Evolutionary conservation across 257 asterid species (phyloP).

Genomic region (Fraxinus cuspidata): DNA sequence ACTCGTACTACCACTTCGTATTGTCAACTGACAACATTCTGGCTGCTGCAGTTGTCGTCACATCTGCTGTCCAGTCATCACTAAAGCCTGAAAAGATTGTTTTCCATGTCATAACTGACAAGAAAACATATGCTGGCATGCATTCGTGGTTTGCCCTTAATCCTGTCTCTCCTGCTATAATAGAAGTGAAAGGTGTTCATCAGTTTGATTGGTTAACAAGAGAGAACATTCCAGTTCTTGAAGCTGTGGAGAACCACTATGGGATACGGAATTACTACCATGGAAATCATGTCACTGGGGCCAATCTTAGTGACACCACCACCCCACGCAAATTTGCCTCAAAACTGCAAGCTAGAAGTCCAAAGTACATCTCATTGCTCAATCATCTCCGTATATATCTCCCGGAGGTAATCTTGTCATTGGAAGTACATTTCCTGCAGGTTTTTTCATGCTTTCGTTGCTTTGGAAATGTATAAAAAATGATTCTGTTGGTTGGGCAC

Average conservation of each 20-base stretch:
- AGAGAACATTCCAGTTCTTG: conserved; percentile 62
- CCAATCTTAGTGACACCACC: conserved; percentile 45
- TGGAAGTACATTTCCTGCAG: not conserved
- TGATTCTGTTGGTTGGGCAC: not conserved
- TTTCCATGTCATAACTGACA: conserved; percentile 61
- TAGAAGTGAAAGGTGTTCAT: conserved; percentile 60
- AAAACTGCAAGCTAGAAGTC: conserved; percentile 54
- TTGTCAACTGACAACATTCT: conserved; percentile 54
- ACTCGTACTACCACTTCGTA: conserved; percentile 47
- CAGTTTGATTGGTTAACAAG: conserved; percentile 62
- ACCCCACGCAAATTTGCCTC: conserved; percentile 54
- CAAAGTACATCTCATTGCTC: conserved; percentile 55
- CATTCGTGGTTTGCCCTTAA: conserved; percentile 61
- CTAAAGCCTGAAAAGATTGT: conserved; percentile 47
- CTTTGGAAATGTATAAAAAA: not conserved
- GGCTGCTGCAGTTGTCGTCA: conserved; percentile 56
- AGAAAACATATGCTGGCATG: conserved; percentile 65
- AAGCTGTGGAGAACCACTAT: conserved; percentile 54
- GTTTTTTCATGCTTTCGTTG: not conserved
- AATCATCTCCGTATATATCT: conserved; percentile 59
- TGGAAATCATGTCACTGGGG: conserved; percentile 53
- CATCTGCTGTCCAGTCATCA: conserved; percentile 48
- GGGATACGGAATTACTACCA: conserved; percentile 54
- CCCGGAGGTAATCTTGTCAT: conserved; percentile 46
- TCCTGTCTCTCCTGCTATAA: conserved; percentile 47